These are phyloP conservation scores for Petunia secreta DNA, from an alignment of 257 asterid genomes.

Conservation along the genomic window DNA sequence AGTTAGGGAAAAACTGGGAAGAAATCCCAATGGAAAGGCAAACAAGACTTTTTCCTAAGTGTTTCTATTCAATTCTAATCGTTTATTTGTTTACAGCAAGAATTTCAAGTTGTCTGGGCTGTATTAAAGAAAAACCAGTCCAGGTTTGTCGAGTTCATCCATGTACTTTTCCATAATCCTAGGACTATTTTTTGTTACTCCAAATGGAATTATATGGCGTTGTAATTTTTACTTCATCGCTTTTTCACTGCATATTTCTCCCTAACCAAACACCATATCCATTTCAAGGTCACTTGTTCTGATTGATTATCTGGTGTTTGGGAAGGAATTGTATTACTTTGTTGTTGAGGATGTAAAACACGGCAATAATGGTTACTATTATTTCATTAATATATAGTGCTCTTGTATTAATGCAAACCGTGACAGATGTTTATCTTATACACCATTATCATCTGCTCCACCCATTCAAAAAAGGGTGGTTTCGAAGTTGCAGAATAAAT, in stretches of 20 bases:
- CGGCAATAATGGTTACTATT: neutral
- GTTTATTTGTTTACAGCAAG: constrained; percentile 52
- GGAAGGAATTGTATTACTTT: neutral
- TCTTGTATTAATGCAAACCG: neutral
- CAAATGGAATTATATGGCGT: constrained; percentile 10
- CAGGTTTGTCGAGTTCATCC: constrained; percentile 33
- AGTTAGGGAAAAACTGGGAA: constrained; percentile 14
- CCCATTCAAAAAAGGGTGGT: neutral
- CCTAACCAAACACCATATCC: too few relatives aligned
- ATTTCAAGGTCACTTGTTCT: neutral
- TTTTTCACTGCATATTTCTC: neutral
- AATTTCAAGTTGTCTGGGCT: constrained; percentile 52
- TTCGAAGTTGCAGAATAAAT: neutral
- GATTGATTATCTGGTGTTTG: neutral
- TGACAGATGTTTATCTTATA: too few relatives aligned
- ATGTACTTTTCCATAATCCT: constrained; percentile 35
- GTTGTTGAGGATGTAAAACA: neutral
- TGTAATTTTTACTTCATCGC: neutral
- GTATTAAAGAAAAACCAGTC: constrained; percentile 40
- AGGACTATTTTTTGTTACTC: constrained; percentile 12
- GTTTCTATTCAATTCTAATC: constrained; percentile 41
- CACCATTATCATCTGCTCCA: neutral
- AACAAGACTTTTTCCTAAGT: constrained; percentile 36
- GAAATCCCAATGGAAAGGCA: constrained; percentile 32
- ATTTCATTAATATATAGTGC: neutral